Percentiles rank a stretch among this genome's conserved stretches.
Evolutionary conservation across 768 basidiomycete species (phyloP).

Genomic region (Tricholoma sp.): DNA sequence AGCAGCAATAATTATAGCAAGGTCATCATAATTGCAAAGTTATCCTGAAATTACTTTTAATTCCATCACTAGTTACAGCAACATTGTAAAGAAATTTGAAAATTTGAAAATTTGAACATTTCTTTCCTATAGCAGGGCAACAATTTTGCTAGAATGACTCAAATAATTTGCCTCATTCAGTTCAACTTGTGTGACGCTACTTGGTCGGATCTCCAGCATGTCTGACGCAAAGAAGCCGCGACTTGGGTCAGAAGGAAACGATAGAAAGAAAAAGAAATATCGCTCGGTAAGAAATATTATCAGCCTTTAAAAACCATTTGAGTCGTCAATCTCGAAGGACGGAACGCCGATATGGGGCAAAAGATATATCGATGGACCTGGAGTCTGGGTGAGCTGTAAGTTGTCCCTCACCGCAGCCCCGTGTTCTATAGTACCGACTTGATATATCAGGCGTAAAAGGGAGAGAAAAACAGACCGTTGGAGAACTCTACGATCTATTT

Average conservation of each 20-base stretch:
- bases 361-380: conserved; percentile 69
- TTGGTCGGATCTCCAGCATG: neutral
- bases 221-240: neutral
- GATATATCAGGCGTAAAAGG: conserved; percentile 57
- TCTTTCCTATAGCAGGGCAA: too few relatives aligned
- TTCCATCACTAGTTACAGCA: too few relatives aligned
- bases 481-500: conserved; percentile 75
- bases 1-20: too few relatives aligned
- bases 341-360: conserved; percentile 65
- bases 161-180: too few relatives aligned
- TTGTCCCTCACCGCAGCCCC: neutral
- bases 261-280: conserved; percentile 43
- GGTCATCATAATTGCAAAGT: too few relatives aligned
- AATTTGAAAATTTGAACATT: too few relatives aligned
- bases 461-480: conserved; percentile 72
- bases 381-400: conserved; percentile 78
- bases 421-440: neutral
- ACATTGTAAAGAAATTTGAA: too few relatives aligned
- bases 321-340: conserved; percentile 37
- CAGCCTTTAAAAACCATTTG: neutral
- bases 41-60: too few relatives aligned
- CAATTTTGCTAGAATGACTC: too few relatives aligned
- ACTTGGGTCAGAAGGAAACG: conserved; percentile 2
- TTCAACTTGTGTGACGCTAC: too few relatives aligned
- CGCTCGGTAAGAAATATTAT: conserved; percentile 35